phyloP scores from a whole-genome alignment of 148 eudicot species.

The Mesembryanthemum crystallinum region DNA sequence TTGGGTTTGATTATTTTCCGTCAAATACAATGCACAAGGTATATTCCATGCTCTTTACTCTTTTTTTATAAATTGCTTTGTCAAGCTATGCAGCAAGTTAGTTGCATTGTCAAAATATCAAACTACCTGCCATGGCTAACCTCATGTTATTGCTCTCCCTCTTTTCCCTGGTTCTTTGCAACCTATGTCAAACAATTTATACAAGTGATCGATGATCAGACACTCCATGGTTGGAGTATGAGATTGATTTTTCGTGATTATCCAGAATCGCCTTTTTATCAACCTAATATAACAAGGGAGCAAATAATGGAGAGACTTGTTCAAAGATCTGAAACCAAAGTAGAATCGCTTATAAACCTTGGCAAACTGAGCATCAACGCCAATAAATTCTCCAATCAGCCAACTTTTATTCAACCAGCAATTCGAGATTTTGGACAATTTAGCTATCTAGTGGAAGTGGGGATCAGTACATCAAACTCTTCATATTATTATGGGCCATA shows the following conservation, averaged over 20 bases:
- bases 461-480: neutral
- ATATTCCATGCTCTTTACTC: no score
- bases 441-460: neutral
- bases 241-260: conserved; percentile 11
- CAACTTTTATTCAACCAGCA: neutral
- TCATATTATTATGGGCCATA: neutral
- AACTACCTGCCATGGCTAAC: neutral
- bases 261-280: neutral
- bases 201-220: conserved; percentile 3
- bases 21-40: no score
- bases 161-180: neutral
- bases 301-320: neutral
- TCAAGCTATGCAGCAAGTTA: no score
- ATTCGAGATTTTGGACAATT: neutral
- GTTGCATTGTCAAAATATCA: no score
- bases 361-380: no score
- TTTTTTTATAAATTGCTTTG: no score
- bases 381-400: no score
- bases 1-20: no score
- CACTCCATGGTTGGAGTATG: conserved; percentile 3
- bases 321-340: neutral
- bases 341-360: neutral
- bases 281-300: neutral
- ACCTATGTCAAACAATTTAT: neutral
- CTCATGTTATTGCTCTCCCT: neutral